Evolutionary conservation across 345 rosid genomes (phyloP), one percentile per base, ranked within the genome.

Genomic region (Moricandia arvensis): DNA sequence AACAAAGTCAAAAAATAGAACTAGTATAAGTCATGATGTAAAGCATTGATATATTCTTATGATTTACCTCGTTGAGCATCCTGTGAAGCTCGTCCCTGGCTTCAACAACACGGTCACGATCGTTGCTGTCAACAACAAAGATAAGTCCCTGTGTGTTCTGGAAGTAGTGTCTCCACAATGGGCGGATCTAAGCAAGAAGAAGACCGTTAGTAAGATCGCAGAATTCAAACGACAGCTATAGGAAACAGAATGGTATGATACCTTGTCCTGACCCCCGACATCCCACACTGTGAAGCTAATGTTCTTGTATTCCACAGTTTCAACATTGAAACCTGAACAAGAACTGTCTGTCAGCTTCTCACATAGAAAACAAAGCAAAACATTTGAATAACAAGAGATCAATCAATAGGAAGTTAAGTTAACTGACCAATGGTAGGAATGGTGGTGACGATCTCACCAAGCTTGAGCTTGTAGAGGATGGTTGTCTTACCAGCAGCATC

Each of bases 401-500:
- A 37, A 37, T 1, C 5, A 33, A 2, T 0, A 37, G 9, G 43
- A 37, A 37, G 10, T 10, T 8, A 37, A 34, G 2, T 12, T 12
- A 4, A 74, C 87, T 80, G 70, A 88, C 93, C 93, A 59, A 88
- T 88, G 80, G 93, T 88, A 1, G 93, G 93, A 67, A 88, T 88
- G 47, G 93, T 88, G 73, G 93, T 88, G 31, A 88, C 93, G 54
- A 88, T 88, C 83, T 88, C 93, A 81, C 93, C 90, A 45, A 88
- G 83, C 69, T 88, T 88, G 78, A 88, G 90, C 87, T 88, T 88
- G 88, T 88, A 88, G 13, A 88, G 71, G 59, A 88, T 88, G 6
- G 93, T 88, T 0, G 93, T 88, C 89, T 88, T 88, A 86, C 93
- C 93, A 82, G 93, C 93, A n/a, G 93, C 93, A 80, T 88, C 93